Evolutionary conservation across 805 yeast genomes (phyloP), one percentile per base, ranked within the genome.

Genomic region (Candida schatavii): DNA sequence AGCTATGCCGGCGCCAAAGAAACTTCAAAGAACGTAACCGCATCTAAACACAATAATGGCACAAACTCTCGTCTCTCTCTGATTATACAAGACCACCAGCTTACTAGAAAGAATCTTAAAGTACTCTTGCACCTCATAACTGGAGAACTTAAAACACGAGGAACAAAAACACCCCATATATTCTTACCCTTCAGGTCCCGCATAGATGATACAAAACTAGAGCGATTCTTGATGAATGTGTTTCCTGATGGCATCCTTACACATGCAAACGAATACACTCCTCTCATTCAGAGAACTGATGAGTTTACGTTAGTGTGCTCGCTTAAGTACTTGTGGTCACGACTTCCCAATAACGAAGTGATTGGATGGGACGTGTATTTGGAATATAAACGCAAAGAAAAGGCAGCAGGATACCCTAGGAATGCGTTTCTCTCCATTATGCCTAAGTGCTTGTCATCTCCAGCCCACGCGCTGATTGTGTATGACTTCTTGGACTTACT

Each of bases 401-500:
- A 70, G 30, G 82, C 80, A 41, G 78, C 80, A 1, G 77, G 79
- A 5, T 86, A 70, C 54, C 89, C 93, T 1, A 74, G 77, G 50
- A 77, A 75, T 46, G 87, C 96, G 0, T 89, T 89, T 56, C 63
- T 86, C 34, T 83, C 83, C 39, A 77, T 85, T 43, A 85, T 89
- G 88, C 96, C 96, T 1, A 81, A 80, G 46, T 85, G 95, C 61
- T 69, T 88, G 18, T 76, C 84, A 2, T 82, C 93, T 0, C 88
- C 93, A 2, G 83, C 91, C 4, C 96, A 88, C 63, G 95, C 96
- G 0, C 83, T 93, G 1, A 87, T 90, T 3, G 91, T 87, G 3
- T 87, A 86, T 59, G 95, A 87, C 57, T 90, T 88, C 54, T 76
- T 88, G 52, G 96, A 89, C 55, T 71, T 89, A 27, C 64, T 90